Percentiles rank a stretch among this genome's conserved stretches.
Conservation (phyloP, 805 yeast species). For the Metschnikowia drakensbergensis region DNA sequence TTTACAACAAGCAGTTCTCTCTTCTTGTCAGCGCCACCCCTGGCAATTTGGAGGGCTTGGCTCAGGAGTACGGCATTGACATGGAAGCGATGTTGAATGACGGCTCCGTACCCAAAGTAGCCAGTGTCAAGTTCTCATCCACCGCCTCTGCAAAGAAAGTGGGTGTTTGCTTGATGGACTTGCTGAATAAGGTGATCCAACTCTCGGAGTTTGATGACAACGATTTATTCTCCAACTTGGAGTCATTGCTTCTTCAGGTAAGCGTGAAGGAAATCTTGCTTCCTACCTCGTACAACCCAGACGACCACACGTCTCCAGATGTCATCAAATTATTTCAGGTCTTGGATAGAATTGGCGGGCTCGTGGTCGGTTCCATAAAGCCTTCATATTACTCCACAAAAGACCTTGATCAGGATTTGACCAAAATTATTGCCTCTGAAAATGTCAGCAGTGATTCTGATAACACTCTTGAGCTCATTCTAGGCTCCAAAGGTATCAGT, state of each 20-base stretch:
- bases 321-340: conserved; percentile 63
- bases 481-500: conserved; percentile 53
- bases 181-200: conserved; percentile 62
- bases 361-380: conserved; percentile 61
- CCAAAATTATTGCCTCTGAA: conserved; percentile 52
- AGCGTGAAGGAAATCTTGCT: conserved; percentile 84
- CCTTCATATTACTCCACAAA: conserved; percentile 55
- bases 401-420: conserved; percentile 74
- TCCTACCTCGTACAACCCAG: conserved; percentile 40
- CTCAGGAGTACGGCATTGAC: conserved; percentile 35
- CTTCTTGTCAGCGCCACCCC: conserved; percentile 70
- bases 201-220: conserved; percentile 80
- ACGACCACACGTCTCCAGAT: conserved; percentile 44
- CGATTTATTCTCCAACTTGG: conserved; percentile 82
- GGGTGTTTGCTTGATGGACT: conserved; percentile 79
- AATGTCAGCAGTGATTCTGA: conserved; percentile 27
- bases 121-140: conserved; percentile 33
- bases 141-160: conserved; percentile 46
- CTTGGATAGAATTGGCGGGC: conserved; percentile 68
- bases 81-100: conserved; percentile 61
- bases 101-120: conserved; percentile 39
- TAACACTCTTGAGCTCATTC: conserved; percentile 35
- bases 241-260: conserved; percentile 79
- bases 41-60: conserved; percentile 68
- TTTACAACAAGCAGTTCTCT: conserved; percentile 67